These are phyloP conservation scores for Alternaria sp. DNA, from an alignment of 2,329 filamentous ascomycete species.

Conservation along the genomic window DNA sequence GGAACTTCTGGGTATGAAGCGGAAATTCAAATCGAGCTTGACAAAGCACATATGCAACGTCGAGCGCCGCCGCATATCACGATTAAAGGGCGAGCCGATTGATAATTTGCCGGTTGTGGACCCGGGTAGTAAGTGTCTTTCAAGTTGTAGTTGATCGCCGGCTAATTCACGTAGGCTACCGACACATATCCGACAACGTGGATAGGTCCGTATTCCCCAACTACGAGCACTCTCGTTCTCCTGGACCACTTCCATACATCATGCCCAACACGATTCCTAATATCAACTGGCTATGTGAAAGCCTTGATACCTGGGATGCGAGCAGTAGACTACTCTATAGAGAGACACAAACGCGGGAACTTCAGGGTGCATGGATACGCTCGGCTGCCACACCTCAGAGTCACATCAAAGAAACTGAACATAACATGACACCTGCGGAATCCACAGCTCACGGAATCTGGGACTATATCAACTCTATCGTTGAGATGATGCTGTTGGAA, in stretches of 20 bases:
- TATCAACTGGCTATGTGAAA: constrained; percentile 16
- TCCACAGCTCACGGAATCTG: not conserved
- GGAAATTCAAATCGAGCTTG: constrained; percentile 37
- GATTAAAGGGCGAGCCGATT: constrained; percentile 36
- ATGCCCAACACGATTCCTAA: constrained; percentile 25
- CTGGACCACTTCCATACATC: constrained; percentile 18
- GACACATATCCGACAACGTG: constrained; percentile 37
- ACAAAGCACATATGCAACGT: constrained; percentile 44
- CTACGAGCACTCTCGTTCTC: constrained; percentile 21
- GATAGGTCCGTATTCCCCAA: constrained; percentile 39
- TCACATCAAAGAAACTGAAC: not conserved
- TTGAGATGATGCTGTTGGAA: not conserved
- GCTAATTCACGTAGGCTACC: constrained; percentile 31
- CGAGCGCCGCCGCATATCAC: constrained; percentile 45
- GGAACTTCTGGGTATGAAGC: constrained; percentile 35
- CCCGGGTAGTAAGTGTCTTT: constrained; percentile 27
- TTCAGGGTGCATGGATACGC: not conserved
- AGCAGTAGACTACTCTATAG: constrained; percentile 24
- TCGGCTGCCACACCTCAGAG: not conserved
- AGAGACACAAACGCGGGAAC: constrained; percentile 7
- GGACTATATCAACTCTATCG: constrained; percentile 1
- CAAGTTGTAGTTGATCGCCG: not conserved
- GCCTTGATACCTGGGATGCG: constrained; percentile 16
- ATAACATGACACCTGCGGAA: constrained; percentile 13
- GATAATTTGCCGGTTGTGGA: constrained; percentile 31